Conservation (phyloP, 176 grass and related monocot species). For the Phyllostachys edulis region DNA sequence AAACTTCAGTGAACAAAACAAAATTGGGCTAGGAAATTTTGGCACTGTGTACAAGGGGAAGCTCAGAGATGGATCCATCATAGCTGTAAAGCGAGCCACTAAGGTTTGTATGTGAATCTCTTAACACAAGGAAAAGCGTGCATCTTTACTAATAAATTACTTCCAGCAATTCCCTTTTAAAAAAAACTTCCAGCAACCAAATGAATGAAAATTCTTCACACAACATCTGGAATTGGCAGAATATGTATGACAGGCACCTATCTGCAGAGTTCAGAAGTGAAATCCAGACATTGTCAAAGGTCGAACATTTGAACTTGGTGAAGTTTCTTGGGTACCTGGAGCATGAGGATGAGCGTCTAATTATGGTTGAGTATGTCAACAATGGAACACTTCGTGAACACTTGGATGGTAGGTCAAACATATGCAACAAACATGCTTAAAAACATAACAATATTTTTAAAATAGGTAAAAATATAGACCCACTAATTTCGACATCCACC, state of each 20-base stretch:
- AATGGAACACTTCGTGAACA: slow-evolving; percentile 88
- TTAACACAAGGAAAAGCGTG: slow-evolving; percentile 6
- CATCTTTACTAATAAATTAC: slow-evolving; percentile 14
- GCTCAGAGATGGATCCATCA: slow-evolving; percentile 74
- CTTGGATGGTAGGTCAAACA: slow-evolving; percentile 72
- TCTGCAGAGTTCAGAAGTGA: slow-evolving; percentile 73
- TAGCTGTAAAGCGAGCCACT: slow-evolving; percentile 78
- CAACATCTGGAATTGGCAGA: slow-evolving; percentile 56
- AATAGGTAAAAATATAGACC: not conserved
- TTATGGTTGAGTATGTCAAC: slow-evolving; percentile 74
- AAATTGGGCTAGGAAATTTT: slow-evolving; percentile 87
- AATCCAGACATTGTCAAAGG: slow-evolving; percentile 72
- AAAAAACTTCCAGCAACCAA: slow-evolving; percentile 6
- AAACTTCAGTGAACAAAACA: slow-evolving; percentile 73
- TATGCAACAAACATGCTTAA: not conserved
- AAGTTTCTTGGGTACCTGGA: slow-evolving; percentile 79
- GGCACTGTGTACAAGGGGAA: slow-evolving; percentile 78
- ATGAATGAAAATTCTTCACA: slow-evolving; percentile 1
- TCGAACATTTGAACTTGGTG: slow-evolving; percentile 82
- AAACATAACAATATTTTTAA: slow-evolving; percentile 6
- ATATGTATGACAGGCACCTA: slow-evolving; percentile 54
- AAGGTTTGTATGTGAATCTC: slow-evolving; percentile 57
- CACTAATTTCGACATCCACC: not conserved
- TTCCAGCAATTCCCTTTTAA: no score
- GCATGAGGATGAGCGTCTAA: slow-evolving; percentile 58